A percentile compares a stretch with the other conserved stretches of the same genome.
These are phyloP conservation scores for Nematocida major DNA, from an alignment of 371 early-diverging fungal species.

Conservation along the genomic window DNA sequence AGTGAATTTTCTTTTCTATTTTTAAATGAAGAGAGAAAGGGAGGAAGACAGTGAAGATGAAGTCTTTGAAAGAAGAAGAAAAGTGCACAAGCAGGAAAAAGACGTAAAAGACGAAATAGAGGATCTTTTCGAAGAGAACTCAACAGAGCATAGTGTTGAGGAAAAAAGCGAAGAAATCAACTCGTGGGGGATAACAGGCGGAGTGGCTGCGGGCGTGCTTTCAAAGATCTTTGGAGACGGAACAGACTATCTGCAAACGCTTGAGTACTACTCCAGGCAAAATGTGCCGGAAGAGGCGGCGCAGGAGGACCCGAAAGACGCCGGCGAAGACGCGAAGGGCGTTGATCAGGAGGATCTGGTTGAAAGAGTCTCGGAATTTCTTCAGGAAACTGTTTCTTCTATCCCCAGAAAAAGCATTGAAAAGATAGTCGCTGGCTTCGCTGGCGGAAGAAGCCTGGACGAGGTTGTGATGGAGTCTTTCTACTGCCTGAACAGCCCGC, in stretches of 20 bases:
- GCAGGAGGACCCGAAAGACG: not conserved
- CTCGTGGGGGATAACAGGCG: slow-evolving; percentile 11
- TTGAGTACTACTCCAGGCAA: not conserved
- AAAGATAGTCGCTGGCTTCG: not conserved
- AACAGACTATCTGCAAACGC: slow-evolving; percentile 24
- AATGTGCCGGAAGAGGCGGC: not conserved
- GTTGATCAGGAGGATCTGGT: not conserved
- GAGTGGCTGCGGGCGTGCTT: slow-evolving; percentile 27
- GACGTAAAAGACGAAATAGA: slow-evolving; percentile 44
- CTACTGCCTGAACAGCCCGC: not conserved
- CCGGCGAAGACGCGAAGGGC: not conserved
- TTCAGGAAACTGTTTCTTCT: not conserved
- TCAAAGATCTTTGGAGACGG: slow-evolving; percentile 48
- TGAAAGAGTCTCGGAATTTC: not conserved
- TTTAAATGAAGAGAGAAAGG: slow-evolving; percentile 40
- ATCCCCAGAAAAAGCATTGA: slow-evolving; percentile 1
- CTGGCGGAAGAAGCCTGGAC: not conserved
- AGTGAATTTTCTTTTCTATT: slow-evolving; percentile 37
- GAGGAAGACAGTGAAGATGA: slow-evolving; percentile 50
- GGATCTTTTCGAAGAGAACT: slow-evolving; percentile 34
- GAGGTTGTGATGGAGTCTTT: slow-evolving; percentile 5
- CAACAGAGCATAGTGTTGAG: slow-evolving; percentile 13
- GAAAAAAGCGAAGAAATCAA: slow-evolving; percentile 9
- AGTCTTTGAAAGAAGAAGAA: slow-evolving; percentile 49
- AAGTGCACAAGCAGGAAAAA: slow-evolving; percentile 42